Percentiles rank a stretch among this genome's conserved stretches.
Conservation (phyloP, 805 yeast species). For the Myxozyma geophila region DNA sequence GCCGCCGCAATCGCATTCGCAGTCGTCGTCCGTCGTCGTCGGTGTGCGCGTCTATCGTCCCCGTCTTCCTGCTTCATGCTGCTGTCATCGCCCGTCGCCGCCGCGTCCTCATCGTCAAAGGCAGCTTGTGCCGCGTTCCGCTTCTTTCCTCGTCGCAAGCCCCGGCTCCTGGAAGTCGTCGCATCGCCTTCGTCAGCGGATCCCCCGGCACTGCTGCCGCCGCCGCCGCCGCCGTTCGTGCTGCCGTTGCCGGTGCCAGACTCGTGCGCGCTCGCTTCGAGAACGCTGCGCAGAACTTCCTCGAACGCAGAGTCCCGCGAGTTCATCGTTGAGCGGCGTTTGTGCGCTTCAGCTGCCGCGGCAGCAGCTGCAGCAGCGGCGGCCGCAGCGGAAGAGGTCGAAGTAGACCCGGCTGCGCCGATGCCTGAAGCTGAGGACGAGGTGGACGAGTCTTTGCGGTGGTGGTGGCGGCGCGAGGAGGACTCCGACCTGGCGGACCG, state of each 20-base stretch:
- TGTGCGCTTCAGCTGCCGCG: conserved; percentile 25
- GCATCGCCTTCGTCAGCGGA: conserved; percentile 9
- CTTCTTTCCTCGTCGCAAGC: conserved; percentile 29
- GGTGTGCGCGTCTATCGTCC: conserved; percentile 5
- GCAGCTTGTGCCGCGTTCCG: conserved; percentile 32
- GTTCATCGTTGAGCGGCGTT: conserved; percentile 43
- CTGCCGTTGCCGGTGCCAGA: conserved; percentile 10
- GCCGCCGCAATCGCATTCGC: neutral
- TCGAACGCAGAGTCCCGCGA: conserved; percentile 46
- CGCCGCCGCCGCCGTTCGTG: conserved; percentile 1
- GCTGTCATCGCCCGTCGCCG: neutral
- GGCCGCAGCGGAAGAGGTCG: neutral
- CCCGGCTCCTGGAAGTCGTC: neutral
- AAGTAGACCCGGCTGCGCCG: neutral
- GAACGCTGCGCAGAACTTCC: conserved; percentile 48
- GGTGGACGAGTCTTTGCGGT: neutral
- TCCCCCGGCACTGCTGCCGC: neutral
- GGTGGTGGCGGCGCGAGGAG: neutral
- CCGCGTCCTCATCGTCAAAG: conserved; percentile 20
- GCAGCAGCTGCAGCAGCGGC: conserved; percentile 12
- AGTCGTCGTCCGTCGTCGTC: conserved; percentile 4
- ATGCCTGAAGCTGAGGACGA: neutral
- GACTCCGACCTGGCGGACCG: neutral
- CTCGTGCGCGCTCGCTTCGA: conserved; percentile 49
- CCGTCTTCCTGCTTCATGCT: neutral